Evolutionary conservation across 140 eudicot genomes (phyloP).

Genomic region (Senecio squalidus): DNA sequence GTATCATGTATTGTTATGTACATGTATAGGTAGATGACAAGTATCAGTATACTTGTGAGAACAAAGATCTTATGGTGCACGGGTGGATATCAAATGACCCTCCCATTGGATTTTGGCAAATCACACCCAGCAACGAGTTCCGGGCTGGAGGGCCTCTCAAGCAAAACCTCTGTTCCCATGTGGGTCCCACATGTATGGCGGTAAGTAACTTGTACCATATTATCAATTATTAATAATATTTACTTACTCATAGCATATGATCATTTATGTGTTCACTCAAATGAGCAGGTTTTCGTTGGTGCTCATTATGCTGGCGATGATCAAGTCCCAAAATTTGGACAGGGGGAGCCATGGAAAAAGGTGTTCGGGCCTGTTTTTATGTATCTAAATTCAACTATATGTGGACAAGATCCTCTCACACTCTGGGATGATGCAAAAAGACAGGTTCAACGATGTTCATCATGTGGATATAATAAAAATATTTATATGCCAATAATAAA

Average conservation of each 20-base stretch:
- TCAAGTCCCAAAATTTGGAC: constrained; percentile 41
- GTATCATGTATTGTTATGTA: background rate
- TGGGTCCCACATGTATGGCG: constrained; percentile 70
- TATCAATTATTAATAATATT: background rate
- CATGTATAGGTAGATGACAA: constrained; percentile 75
- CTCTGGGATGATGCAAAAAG: constrained; percentile 83
- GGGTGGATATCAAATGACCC: constrained; percentile 83
- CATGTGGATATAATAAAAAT: background rate
- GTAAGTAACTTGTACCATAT: constrained; percentile 33
- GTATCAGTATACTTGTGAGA: constrained; percentile 79
- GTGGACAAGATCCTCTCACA: constrained; percentile 36
- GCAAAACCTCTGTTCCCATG: constrained; percentile 82
- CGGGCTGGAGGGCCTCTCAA: constrained; percentile 82
- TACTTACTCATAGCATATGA: background rate
- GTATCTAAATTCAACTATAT: constrained; percentile 46
- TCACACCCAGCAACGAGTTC: constrained; percentile 68
- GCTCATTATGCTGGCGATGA: constrained; percentile 77
- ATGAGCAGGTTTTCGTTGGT: constrained; percentile 63
- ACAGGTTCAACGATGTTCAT: constrained; percentile 37
- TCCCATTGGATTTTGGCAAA: constrained; percentile 79
- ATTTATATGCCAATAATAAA: background rate
- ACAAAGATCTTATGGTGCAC: constrained; percentile 60
- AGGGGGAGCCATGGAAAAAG: constrained; percentile 74
- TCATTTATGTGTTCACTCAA: background rate
- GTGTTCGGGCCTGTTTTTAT: constrained; percentile 79